Evolutionary conservation across 2,329 filamentous ascomycete species (phyloP), one percentile per base, ranked within the genome.

Genomic region (Microdochium nivale): DNA sequence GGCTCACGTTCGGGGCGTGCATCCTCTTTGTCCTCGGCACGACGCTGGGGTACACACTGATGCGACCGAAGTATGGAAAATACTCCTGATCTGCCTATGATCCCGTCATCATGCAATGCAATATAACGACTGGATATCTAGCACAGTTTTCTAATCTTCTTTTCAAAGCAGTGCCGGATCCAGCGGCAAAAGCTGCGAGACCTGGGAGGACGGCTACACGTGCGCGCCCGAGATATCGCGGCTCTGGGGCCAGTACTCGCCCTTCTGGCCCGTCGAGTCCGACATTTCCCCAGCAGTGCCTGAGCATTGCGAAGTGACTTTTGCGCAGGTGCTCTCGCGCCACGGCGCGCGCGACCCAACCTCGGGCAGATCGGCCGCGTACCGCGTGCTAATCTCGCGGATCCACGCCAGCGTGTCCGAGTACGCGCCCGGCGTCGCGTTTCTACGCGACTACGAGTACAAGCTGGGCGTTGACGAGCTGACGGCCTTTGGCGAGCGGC

Each of bases 281-380:
- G 73, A 80, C 2, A 80, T 89, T 49, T 72, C 81, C 16, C 59
- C 75, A 7, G 72, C 73, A 8, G 70, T 86, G 1, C 90, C 90
- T 0, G 58, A 72, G 1, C 75, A 73, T n/a, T 96, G 91, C 69
- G 71, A 79, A 13, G 71, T 92, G 59, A 92, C 84, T 2, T 92
- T 95, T 67, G 91, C 79, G 1, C 87, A 91, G 61, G 73, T 91
- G 24, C 77, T 96, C 48, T 90, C 89, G 23, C 83, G 91, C 2
- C 91, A 96, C 65, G 91, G 90, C 48, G 88, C 88, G 35, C 81
- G 91, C 50, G 87, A 89, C 63, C 91, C 91, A 1, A 95, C 90
- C 0, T 62, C 70, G 11, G 72, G 73, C 57, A 95, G 91, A 71
- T 80, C 83, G 1, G 63, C 66, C 11, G 63, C 67, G 7, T 96